Evolutionary conservation across 2,329 filamentous ascomycete genomes (phyloP), one percentile per base, ranked within the genome.

Genomic region (Teratosphaeria destructans): DNA sequence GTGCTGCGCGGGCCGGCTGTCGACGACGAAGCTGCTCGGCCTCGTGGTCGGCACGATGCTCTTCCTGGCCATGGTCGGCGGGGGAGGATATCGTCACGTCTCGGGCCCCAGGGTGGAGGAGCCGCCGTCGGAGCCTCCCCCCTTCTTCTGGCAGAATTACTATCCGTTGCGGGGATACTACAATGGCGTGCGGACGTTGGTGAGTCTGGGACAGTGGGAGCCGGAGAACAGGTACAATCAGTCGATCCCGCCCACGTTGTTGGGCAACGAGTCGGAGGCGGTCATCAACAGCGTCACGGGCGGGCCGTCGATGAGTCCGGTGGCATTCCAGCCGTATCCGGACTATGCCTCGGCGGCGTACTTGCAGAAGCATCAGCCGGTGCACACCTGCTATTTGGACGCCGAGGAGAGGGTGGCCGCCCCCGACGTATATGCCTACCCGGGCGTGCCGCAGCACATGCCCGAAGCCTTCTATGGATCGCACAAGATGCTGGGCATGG

Each of bases 351-450:
- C 75, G 5, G 65, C 67, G 59, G 71, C 74, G 57, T 79, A 78
- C 67, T 75, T 76, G 53, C 73, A 75, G 61, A 74, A 78, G 49
- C 77, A 83, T 64, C 75, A 81, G 57, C 74, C 77, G 19, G 81
- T 86, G 14, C 76, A 82, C 62, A 76, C 78, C 7, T 90, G 87
- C 73, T 88, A 81, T 65, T 75, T 89, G 35, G 85, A 89, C 66
- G 75, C 77, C 23, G 79, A 81, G 14, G 79, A 83, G 52, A 82
- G 76, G 34, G 71, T 85, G 3, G 67, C 74, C 0, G 79, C 79
- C 0, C 87, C 87, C 0, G 81, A 86, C 62, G 73, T 88, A 29
- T 88, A 83, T 68, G 86, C 84, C 1, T 90, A 88, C 65, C 76
- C 80, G 1, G 79, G 78, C 19, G 68, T 80, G 12, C 78, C 78